Base-by-base conservation (phyloP, 202 grass and related monocot species). In the Panicum virgatum region DNA sequence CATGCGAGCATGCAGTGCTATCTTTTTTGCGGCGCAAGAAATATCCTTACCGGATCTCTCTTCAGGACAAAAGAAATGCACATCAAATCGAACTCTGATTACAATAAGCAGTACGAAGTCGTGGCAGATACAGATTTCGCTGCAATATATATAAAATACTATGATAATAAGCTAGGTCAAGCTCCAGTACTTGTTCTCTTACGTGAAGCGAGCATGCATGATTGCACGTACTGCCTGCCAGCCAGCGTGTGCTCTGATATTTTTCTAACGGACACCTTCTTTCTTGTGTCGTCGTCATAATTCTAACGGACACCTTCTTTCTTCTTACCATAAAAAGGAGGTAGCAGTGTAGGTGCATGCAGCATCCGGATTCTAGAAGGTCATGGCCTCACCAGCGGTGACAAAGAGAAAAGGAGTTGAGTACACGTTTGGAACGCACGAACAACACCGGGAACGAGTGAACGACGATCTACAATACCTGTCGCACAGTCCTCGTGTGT, bases 361-460 rank as follows among this genome's bases (percentile, higher is more conserved):
- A 72, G 32, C 18, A 5, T 72, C 46, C 4, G 1, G 5, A 60
- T 40, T 80, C 87, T 82, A 82, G 78, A 82, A 89, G 40, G 72
- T 13, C 59, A 72, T 72, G 64, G 65, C 78, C 47, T 77, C 78
- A 82, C 72, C 78, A 82, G 47, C 72, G 0, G 82, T 66, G 87
- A 66, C 83, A 50, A 50, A 10, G 7, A 11, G 1, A 51, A 78
- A 82, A 34, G 0, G 34, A 16, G 59, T 78, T 60, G 78, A 67
- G 78, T 82, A 73, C 66, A 73, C 78, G 72, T 11, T 82, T 66
- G 43, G 22, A 25, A 29, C 37, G 75, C 67, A 47, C 15, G 18
- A 42, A 29, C 10, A 18, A 19, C 8, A 14, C 15, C 4, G 19
- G 19, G 51, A 58, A 5, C 12, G 43, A 44, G 11, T 18, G 50